Conservation (phyloP, 345 rosid genomes). For the Salix arbutifolia region DNA sequence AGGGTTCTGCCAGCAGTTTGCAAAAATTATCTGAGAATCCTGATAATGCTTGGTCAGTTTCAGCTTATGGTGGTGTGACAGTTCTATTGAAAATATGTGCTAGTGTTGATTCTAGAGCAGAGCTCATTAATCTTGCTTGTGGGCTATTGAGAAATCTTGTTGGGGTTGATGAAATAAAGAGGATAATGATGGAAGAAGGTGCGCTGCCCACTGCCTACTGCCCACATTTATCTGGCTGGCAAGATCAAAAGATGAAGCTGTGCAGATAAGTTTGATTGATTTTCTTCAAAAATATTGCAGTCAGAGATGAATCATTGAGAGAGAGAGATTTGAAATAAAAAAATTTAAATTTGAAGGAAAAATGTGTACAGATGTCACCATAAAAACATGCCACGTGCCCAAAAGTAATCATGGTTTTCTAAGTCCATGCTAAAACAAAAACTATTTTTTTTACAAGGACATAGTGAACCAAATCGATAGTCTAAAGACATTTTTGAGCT, state of each 20-base stretch:
- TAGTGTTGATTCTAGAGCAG: constrained; percentile 29
- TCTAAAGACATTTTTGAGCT: too few relatives aligned
- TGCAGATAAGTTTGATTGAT: constrained; percentile 67
- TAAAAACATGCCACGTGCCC: too few relatives aligned
- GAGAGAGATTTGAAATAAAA: too few relatives aligned
- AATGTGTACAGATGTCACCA: too few relatives aligned
- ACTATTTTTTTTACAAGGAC: too few relatives aligned
- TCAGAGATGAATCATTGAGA: constrained; percentile 54
- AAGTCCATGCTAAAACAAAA: too few relatives aligned
- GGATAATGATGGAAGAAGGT: constrained; percentile 75
- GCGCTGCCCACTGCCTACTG: constrained; percentile 21
- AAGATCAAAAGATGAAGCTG: constrained; percentile 59
- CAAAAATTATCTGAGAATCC: constrained; percentile 62
- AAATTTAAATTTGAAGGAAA: too few relatives aligned
- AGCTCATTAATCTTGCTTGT: constrained; percentile 53
- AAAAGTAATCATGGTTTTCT: too few relatives aligned
- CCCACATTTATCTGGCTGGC: constrained; percentile 55
- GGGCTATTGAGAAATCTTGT: constrained; percentile 73
- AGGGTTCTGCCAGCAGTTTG: constrained; percentile 54
- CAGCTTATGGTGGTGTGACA: constrained; percentile 88
- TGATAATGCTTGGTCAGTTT: constrained; percentile 91
- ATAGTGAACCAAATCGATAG: too few relatives aligned
- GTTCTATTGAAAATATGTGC: constrained; percentile 66
- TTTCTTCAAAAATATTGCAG: constrained; percentile 56
- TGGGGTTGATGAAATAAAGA: constrained; percentile 78